These are phyloP conservation scores for Candida pseudocylindracea DNA, from an alignment of 1,139 yeast species.

Conservation along the genomic window DNA sequence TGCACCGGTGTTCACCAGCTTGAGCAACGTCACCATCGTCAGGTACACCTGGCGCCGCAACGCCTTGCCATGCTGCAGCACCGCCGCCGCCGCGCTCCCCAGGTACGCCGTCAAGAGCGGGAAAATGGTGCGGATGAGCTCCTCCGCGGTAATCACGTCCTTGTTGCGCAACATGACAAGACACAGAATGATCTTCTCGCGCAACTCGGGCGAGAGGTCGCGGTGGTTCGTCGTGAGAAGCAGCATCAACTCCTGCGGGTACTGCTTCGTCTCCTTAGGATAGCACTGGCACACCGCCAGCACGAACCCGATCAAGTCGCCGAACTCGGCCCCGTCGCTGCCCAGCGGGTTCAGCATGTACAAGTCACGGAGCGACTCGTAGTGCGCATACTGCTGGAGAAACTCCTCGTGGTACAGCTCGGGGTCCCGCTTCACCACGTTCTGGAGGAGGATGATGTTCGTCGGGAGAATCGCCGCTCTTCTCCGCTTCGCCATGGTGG, in stretches of 20 bases:
- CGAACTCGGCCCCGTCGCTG: slow-evolving; percentile 47
- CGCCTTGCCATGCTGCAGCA: slow-evolving; percentile 40
- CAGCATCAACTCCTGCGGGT: slow-evolving; percentile 59
- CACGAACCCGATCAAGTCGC: slow-evolving; percentile 72
- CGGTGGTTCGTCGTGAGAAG: slow-evolving; percentile 56
- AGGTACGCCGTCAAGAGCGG: slow-evolving; percentile 46
- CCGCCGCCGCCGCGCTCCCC: slow-evolving; percentile 22
- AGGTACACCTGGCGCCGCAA: slow-evolving; percentile 67
- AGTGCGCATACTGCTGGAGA: slow-evolving; percentile 77
- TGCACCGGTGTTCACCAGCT: slow-evolving; percentile 64
- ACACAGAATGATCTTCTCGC: slow-evolving; percentile 83
- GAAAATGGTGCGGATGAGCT: slow-evolving; percentile 65
- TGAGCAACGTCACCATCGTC: slow-evolving; percentile 55
- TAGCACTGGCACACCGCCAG: slow-evolving; percentile 81
- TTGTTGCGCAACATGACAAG: slow-evolving; percentile 80
- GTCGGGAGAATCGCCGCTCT: slow-evolving; percentile 87
- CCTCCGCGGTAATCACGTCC: slow-evolving; percentile 59
- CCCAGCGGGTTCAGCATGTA: slow-evolving; percentile 47
- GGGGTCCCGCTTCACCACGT: slow-evolving; percentile 84
- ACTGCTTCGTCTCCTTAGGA: slow-evolving; percentile 69
- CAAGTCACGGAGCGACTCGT: slow-evolving; percentile 74
- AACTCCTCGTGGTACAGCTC: slow-evolving; percentile 87
- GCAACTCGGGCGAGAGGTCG: slow-evolving; percentile 59
- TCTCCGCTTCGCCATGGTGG: slow-evolving; percentile 55
- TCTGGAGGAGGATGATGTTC: slow-evolving; percentile 76